These are phyloP conservation scores for Silene uniflora DNA, from an alignment of 148 eudicot species.

Conservation along the genomic window DNA sequence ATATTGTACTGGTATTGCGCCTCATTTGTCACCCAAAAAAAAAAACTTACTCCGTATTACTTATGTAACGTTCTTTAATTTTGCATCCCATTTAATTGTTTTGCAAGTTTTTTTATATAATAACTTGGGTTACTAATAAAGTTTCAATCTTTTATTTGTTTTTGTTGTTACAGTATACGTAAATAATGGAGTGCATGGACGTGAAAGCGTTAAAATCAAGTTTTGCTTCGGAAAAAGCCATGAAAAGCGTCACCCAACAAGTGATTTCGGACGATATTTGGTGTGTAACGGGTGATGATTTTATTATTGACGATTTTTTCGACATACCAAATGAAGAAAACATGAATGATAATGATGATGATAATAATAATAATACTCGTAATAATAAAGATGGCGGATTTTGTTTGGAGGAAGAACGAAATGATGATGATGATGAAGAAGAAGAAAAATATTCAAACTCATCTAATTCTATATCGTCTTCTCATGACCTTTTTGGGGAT, in stretches of 20 bases:
- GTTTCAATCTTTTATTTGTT: neutral
- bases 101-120: too few relatives aligned
- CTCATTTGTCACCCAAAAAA: too few relatives aligned
- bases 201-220: conserved; percentile 74
- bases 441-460: conserved; percentile 38
- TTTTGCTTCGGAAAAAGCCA: conserved; percentile 39
- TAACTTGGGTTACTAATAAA: neutral
- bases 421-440: conserved; percentile 33
- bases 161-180: neutral
- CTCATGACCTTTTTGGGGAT: conserved; percentile 39
- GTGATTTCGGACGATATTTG: conserved; percentile 39
- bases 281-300: conserved; percentile 47
- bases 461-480: conserved; percentile 36
- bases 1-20: too few relatives aligned
- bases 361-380: neutral
- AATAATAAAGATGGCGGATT: neutral
- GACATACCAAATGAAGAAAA: conserved; percentile 56
- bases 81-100: too few relatives aligned
- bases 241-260: conserved; percentile 35
- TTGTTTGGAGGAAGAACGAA: conserved; percentile 14
- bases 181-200: conserved; percentile 62
- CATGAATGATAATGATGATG: conserved; percentile 12
- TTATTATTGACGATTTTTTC: conserved; percentile 68
- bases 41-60: too few relatives aligned
- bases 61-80: neutral